A percentile compares a stretch with the other conserved stretches of the same genome.
These are phyloP conservation scores for Chaetomium globosum DNA, from an alignment of 2,329 filamentous ascomycete species.

Conservation along the genomic window DNA sequence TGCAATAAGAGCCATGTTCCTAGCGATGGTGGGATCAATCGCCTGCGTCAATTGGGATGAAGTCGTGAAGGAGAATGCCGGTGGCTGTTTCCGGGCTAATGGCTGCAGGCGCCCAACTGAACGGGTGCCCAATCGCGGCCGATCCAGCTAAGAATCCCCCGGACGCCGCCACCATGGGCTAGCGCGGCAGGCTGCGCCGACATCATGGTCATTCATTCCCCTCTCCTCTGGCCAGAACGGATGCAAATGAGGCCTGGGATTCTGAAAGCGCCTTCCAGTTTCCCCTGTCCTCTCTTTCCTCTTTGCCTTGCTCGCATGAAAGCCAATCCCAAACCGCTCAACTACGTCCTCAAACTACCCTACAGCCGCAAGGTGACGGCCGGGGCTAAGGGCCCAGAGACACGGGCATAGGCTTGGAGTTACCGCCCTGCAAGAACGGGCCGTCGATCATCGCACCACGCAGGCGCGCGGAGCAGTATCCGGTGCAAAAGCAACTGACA, in stretches of 20 bases:
- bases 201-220: background rate
- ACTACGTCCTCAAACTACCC: background rate
- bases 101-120: slow-evolving; percentile 21
- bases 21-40: background rate
- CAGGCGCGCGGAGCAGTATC: background rate
- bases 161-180: slow-evolving; percentile 8
- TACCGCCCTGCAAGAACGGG: background rate
- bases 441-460: slow-evolving; percentile 4
- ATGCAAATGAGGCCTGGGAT: background rate
- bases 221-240: background rate
- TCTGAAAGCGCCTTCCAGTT: background rate
- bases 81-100: slow-evolving; percentile 13
- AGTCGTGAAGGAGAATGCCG: background rate
- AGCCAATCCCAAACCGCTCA: background rate
- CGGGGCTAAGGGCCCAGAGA: background rate
- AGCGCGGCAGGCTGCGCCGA: background rate
- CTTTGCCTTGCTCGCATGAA: background rate
- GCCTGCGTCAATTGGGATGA: background rate
- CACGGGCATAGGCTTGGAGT: background rate
- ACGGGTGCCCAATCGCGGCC: slow-evolving; percentile 18
- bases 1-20: background rate
- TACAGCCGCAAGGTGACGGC: background rate
- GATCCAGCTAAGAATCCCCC: slow-evolving; percentile 1
- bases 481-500: background rate
- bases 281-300: too few species aligned